Base-by-base conservation (phyloP, 305 asterid species). In the Fraxinus sp. region DNA sequence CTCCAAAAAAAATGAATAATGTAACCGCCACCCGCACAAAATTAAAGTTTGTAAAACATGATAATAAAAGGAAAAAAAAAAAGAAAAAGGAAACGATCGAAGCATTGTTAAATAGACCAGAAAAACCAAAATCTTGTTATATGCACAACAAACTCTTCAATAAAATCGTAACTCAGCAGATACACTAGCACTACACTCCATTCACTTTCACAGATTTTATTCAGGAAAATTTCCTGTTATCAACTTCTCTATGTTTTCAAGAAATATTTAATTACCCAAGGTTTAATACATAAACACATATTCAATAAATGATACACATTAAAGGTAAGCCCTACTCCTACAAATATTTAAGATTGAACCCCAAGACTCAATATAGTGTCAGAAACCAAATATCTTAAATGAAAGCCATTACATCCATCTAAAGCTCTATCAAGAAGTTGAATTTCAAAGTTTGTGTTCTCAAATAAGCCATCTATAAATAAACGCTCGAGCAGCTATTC, bases 1-100 rank as follows among this genome's bases (percentile, higher is more conserved):
- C 79, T 39, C 74, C 59, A 35, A 78, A 82, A 79, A 32, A 39
- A 41, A 79, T 18, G 39, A 49, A 62, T 72, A 79, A 11, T 5
- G n/a, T 79, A 57, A 83, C 57, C 14, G 39, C 37, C 76, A 72
- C 62, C 49, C 73, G 62, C 49, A 49, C 62, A 49, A 49, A 46
- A 49, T 49, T 49, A 79, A 72, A 57, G 28, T 78, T 30, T 8
- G 35, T 44, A 71, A 68, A 83, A 13, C 68, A 59, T 49, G 39
- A 70, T 80, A 78, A 68, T 33, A 64, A 77, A 62, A 7, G 62
- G n/a, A 0, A 5, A 4, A 32, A 66, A 10, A 35, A 35, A 32
- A 66, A 10, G 1, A 35, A 18, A 11, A 0, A 10, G 35, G 1
- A 49, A 46, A 7, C 3, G 5, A 0, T 20, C 2, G 30, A 20